Evolutionary conservation across 257 asterid genomes (phyloP), one percentile per base, ranked within the genome.

Genomic region (Ilex aquifolium): DNA sequence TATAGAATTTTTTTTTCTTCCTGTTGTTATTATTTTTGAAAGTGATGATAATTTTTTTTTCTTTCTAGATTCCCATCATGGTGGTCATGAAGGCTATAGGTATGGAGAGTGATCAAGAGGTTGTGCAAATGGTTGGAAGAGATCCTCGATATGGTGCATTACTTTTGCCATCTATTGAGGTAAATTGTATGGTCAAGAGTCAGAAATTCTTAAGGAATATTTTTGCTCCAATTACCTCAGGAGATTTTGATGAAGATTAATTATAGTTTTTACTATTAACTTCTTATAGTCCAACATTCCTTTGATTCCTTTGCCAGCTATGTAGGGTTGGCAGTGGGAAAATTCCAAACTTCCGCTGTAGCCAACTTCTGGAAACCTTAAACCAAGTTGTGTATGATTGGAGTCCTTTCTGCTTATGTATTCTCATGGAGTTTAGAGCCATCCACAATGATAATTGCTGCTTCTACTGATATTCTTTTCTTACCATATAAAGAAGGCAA

Each of bases 61-160:
- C 65, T 76, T 69, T 79, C 10, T 61, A 90, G 97, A 86, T 90
- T 79, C 97, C 97, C n/a, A 89, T 92, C 48, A 89, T 92, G 91
- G 70, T 78, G 50, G 95, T 87, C 64, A 73, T 89, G 83, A 92
- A 92, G 78, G 99, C 99, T 66, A 87, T 92, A 96, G 99, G 97
- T 16, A 87, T 92, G 99, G 97, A 85, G 76, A 85, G 94, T 72
- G 97, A 89, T 78, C 99, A 92, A 83, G 97, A 92, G 77, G 89
- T 89, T 74, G 91, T 92, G 77, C 99, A 92, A 76, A 87, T 92
- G 97, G 61, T 92, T 72, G 99, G 99, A 61, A 83, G 99, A 84
- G 99, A 89, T 72, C 96, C 97, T 71, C 90, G 94, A 42, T 89
- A 77, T 67, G 72, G 96, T 75, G 90, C 87, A 64, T 72, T 92